phyloP scores from a whole-genome alignment of 768 basidiomycete genomes.

The Trametes sanguinea region DNA sequence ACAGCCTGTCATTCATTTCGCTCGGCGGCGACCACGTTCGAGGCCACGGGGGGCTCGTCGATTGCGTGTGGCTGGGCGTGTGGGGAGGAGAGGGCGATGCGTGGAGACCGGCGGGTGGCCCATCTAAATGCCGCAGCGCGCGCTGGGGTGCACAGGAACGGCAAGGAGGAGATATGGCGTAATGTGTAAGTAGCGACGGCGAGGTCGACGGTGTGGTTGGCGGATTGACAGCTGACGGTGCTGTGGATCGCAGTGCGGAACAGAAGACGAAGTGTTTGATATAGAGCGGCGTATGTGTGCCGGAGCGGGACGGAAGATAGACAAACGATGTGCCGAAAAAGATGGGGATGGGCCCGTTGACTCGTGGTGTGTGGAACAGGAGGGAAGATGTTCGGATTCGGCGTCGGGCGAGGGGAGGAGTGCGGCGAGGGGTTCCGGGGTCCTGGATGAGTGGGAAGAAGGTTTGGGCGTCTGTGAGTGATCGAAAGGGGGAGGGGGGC shows the following conservation, averaged over 20 bases:
- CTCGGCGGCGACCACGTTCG: no score
- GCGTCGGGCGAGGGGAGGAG: no score
- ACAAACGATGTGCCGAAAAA: background rate
- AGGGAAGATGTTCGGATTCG: background rate
- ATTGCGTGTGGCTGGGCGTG: no score
- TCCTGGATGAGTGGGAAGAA: constrained; percentile 33
- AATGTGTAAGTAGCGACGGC: background rate
- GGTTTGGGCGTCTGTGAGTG: constrained; percentile 27
- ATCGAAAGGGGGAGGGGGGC: constrained; percentile 23
- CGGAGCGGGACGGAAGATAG: background rate
- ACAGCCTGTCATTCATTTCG: background rate
- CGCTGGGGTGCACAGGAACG: background rate
- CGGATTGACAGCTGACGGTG: no score
- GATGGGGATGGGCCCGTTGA: background rate
- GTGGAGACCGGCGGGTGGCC: no score
- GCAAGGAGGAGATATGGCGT: background rate
- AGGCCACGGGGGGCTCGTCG: no score
- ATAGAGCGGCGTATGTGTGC: no score
- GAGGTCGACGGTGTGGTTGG: background rate
- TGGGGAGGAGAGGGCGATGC: no score
- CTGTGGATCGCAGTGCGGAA: background rate
- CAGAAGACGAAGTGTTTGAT: background rate
- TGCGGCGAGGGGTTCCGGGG: constrained; percentile 19
- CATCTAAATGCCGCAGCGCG: background rate
- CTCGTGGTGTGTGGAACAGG: background rate